A percentile compares a stretch with the other conserved stretches of the same genome.
Conservation (phyloP, 1,284 basidiomycete genomes). For the Ustilago xerochloae region DNA sequence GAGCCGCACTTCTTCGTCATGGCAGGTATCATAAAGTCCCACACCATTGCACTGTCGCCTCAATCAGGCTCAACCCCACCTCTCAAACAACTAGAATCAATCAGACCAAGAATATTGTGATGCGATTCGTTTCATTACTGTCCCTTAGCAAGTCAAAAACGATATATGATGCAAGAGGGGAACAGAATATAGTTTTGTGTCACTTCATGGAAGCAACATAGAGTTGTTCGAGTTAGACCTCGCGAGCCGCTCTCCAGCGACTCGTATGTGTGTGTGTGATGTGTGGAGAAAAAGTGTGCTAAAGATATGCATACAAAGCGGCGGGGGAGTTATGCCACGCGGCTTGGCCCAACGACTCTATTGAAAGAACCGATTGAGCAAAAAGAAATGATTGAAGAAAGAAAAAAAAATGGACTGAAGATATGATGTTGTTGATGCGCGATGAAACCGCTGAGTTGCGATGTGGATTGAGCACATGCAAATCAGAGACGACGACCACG, state of each 20-base stretch:
- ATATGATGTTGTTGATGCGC: neutral
- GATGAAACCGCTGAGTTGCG: neutral
- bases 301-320: slow-evolving; percentile 47
- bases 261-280: slow-evolving; percentile 5
- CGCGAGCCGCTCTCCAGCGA: neutral
- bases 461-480: slow-evolving; percentile 12
- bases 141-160: slow-evolving; percentile 16
- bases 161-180: neutral
- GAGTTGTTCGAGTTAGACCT: slow-evolving; percentile 3
- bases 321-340: slow-evolving; percentile 30
- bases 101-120: slow-evolving; percentile 9
- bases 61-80: too few species aligned
- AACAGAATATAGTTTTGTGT: slow-evolving; percentile 33
- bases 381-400: slow-evolving; percentile 20
- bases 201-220: slow-evolving; percentile 1
- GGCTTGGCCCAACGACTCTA: slow-evolving; percentile 30
- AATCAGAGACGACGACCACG: slow-evolving; percentile 93
- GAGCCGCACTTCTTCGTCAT: too few species aligned
- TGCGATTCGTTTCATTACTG: slow-evolving; percentile 45
- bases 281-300: slow-evolving; percentile 27
- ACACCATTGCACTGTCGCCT: too few species aligned
- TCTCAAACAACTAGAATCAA: neutral
- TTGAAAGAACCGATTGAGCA: slow-evolving; percentile 15
- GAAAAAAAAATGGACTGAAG: neutral
- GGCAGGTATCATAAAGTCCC: too few species aligned